Base-by-base conservation (phyloP, 2,329 filamentous ascomycete species). In the Hypoxylon sp. region DNA sequence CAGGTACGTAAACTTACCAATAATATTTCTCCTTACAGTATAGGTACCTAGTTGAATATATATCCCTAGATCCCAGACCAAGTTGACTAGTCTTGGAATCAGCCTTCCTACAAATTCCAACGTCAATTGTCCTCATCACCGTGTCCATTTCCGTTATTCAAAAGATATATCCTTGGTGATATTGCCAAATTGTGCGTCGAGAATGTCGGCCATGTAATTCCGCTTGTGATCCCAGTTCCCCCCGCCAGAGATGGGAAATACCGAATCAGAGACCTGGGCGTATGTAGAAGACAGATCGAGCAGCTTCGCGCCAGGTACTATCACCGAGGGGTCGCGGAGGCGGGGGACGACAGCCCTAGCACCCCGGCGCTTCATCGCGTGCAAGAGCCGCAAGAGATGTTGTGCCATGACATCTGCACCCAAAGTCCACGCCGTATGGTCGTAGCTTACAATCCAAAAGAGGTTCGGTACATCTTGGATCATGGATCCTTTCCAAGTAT, bases 371-470 rank as follows among this genome's bases (percentile, higher is more conserved):
- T 73, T 64, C 78, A 81, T 80, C 44, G 74, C 63, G 46, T 75
- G 77, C 52, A 83, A 69, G 7, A 84, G 68, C 1, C 81, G 73
- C 15, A 75, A 74, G 12, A 80, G 67, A 11, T 81, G 70, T 16
- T 75, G 72, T 1, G 73, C 74, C 2, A 78, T 75, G 2, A 76
- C 73, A 41, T 87, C 85, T 0, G 82, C 80, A 2, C 86, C 86
- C 0, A 87, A 78, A 0, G 87, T 90, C 86, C 86, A 90, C 0
- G 80, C 80, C 0, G 80, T 78, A 35, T 86, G 82, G 13, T 82
- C 80, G 66, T 89, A 90, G 6, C 87, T 87, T 31, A 86, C 74
- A 25, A 87, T 73, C 42, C 83, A 75, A 1, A 77, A 75, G 1
- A 80, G 70, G 62, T 90, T 90, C 4, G 87, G 87, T 1, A 89